A percentile compares a stretch with the other conserved stretches of the same genome.
These are phyloP conservation scores for Lentinula novae-zelandiae DNA, from an alignment of 1,284 basidiomycete genomes.

Conservation along the genomic window DNA sequence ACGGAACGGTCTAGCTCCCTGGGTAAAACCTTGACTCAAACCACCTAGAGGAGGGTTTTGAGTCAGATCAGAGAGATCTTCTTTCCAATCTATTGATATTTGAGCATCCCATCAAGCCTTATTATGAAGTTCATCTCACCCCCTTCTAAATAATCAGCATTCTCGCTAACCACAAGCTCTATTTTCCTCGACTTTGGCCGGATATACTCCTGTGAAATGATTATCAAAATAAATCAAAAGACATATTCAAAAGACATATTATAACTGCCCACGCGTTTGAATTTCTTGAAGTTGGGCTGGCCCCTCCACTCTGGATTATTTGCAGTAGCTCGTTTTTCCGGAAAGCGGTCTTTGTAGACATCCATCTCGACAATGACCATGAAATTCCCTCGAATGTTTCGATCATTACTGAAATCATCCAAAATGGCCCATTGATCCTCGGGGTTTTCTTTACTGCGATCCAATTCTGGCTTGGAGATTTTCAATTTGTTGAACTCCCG, in stretches of 20 bases:
- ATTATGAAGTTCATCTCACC: constrained; percentile 31
- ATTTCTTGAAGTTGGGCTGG: constrained; percentile 81
- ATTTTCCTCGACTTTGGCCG: constrained; percentile 32
- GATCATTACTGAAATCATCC: constrained; percentile 71
- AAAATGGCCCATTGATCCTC: constrained; percentile 59
- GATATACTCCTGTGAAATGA: constrained; percentile 24
- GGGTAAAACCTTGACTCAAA: not conserved
- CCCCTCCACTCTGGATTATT: constrained; percentile 48
- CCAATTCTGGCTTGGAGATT: constrained; percentile 63
- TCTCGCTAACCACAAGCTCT: constrained; percentile 49
- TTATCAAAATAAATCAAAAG: not conserved
- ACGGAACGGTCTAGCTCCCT: constrained; percentile 2
- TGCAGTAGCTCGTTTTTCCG: constrained; percentile 18
- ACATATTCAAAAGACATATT: too few species aligned
- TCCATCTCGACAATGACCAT: constrained; percentile 80
- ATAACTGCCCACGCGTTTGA: constrained; percentile 53
- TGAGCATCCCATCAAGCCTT: constrained; percentile 3
- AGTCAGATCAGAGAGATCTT: not conserved
- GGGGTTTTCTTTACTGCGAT: constrained; percentile 16
- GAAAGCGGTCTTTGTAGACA: constrained; percentile 31
- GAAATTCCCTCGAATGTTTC: constrained; percentile 73
- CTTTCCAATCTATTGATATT: constrained; percentile 5
- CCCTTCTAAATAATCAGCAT: constrained; percentile 52
- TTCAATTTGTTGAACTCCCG: constrained; percentile 81
- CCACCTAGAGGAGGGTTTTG: not conserved